Base-by-base conservation (phyloP, 1,284 basidiomycete species). In the Pseudozyma thailandica region DNA sequence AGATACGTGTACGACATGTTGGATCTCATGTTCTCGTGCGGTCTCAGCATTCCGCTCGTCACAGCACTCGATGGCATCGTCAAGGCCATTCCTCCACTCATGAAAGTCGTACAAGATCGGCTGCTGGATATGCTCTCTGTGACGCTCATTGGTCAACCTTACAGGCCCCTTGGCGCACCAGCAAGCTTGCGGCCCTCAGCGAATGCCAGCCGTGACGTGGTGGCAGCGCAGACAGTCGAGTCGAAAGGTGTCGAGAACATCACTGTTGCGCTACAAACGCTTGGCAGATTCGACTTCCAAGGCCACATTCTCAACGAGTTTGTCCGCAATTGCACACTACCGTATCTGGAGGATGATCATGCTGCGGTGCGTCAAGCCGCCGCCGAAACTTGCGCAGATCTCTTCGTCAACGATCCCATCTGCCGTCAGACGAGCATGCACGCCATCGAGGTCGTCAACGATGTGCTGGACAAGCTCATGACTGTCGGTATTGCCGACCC, bases 401-500 rank as follows among this genome's bases (percentile, higher is more conserved):
- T 96, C 23, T 82, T 98, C 79, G 90, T 95, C 58, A 90, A 91
- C 66, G 96, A 99, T 83, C 95, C 95, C 0, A 97, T 98, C 61
- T 94, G 93, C 83, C 93, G 92, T 77, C 94, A 98, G 85, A 91
- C 92, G 18, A 96, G 93, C 85, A 93, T 91, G 79, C 93, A 98
- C 83, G 93, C 95, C 5, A 95, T 97, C 63, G 94, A 98, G 81
- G 91, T 98, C 62, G 95, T 99, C 81, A 94, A 93, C 82, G 96
- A 98, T 74, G 94, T 98, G 18, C 87, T 99, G 41, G 94, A 98
- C 83, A 98, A 98, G 85, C 87, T 99, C 16, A 85, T 99, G 68
- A 96, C 93, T 0, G 93, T 98, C 33, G 96, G 92, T 15, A 96
- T 99, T 55, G 95, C 96, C 18, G 96, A 99, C 86, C 93, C 95